Base-by-base conservation (phyloP, 176 grass and related monocot genomes). In the maize (Zea mays) region DNA sequence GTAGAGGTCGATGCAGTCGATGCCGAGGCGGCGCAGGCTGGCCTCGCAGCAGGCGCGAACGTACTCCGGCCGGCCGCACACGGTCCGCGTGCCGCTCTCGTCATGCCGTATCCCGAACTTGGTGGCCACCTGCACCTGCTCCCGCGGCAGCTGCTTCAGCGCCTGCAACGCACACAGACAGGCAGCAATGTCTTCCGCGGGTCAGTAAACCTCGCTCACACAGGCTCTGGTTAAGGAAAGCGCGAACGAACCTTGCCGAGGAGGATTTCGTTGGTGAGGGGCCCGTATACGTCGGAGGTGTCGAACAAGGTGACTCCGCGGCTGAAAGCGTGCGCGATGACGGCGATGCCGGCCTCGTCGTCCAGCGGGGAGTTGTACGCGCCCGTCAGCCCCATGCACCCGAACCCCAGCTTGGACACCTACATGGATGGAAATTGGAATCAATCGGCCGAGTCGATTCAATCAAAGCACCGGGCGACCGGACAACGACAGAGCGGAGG, bases 281-380 rank as follows among this genome's bases (percentile, higher is more conserved):
- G 86, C 12, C 93, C 93, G 47, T 97, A 97, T 8, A 78, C 71
- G 75, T 97, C 81, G 64, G 90, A 83, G 77, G 88, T 97, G 77
- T 97, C 93, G 70, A 97, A 93, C 69, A 97, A 97, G 69, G 90
- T 93, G 80, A 97, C 75, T n/a, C 93, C 86, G n/a, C 75, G 87
- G 63, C 64, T 44, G 80, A 97, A 97, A 5, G 90, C 93, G 78
- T 93, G 85, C 17, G 72, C 69, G 75, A 97, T 59, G 68, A 97
- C 78, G 67, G 88, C 61, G 42, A 72, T 38, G 8, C 86, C 84
- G 4, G 33, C 75, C n/a, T 91, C 90, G 12, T 91, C 88, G 40
- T 61, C 63, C 15, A 91, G 8, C 36, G 93, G 88, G 33, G 73
- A 12, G 78, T 91, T 91, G 77, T 91, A 97, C 0, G 66, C 48